These are phyloP conservation scores for Geotrichum australiense DNA, from an alignment of 1,139 yeast genomes.

Conservation along the genomic window DNA sequence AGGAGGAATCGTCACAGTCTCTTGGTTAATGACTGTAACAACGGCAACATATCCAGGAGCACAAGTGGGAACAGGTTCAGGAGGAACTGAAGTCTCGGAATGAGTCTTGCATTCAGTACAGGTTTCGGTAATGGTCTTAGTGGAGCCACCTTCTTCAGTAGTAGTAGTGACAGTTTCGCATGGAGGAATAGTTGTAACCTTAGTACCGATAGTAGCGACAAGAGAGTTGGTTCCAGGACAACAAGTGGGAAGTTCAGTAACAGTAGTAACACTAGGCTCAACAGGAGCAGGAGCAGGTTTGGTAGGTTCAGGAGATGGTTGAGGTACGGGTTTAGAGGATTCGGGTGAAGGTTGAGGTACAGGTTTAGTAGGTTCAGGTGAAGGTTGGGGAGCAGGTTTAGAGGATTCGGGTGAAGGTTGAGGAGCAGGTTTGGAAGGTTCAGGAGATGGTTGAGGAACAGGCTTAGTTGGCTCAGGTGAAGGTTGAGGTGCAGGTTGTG, in stretches of 20 bases:
- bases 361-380: background rate
- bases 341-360: background rate
- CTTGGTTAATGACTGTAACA: background rate
- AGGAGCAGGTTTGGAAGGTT: background rate
- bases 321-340: background rate
- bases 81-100: background rate
- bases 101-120: background rate
- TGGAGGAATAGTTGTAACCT: too few species aligned
- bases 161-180: too few species aligned
- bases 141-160: background rate
- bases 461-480: background rate
- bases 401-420: constrained; percentile 1
- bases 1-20: background rate
- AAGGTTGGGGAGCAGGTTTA: background rate
- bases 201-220: too few species aligned
- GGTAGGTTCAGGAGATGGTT: too few species aligned
- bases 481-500: background rate
- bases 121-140: background rate
- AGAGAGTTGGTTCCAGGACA: too few species aligned
- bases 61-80: background rate
- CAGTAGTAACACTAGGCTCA: too few species aligned
- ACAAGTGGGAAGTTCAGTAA: too few species aligned
- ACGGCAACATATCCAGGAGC: background rate
- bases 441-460: background rate
- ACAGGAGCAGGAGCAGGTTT: background rate